Percentiles rank a stretch among this genome's conserved stretches.
phyloP scores from a whole-genome alignment of 805 yeast genomes.

The Candida rishiriensis region DNA sequence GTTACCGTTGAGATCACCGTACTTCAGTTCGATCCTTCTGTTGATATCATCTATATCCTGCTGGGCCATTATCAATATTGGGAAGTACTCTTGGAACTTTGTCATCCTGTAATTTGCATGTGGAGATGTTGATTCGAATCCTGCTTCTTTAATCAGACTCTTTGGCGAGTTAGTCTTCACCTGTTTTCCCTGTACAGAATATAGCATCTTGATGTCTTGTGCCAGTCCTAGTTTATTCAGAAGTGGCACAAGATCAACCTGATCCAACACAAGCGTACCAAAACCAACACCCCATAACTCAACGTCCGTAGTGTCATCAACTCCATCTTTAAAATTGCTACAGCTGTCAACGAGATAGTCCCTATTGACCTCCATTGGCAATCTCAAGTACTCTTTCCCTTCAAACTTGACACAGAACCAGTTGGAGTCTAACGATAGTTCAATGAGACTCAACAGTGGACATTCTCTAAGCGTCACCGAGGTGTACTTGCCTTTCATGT shows the following conservation, averaged over 20 bases:
- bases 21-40: not conserved
- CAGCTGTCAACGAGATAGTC: conserved; percentile 7
- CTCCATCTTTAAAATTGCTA: not conserved
- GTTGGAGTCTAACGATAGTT: conserved; percentile 3
- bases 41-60: conserved; percentile 18
- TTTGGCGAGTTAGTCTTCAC: conserved; percentile 22
- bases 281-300: conserved; percentile 24
- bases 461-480: conserved; percentile 21
- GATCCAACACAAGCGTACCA: conserved; percentile 12
- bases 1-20: no score
- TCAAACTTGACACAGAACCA: conserved; percentile 10
- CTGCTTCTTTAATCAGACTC: conserved; percentile 3
- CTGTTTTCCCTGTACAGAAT: conserved; percentile 20
- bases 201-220: conserved; percentile 12
- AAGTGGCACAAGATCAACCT: conserved; percentile 11
- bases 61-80: conserved; percentile 19
- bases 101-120: conserved; percentile 15
- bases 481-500: conserved; percentile 5
- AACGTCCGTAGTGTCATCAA: conserved; percentile 4
- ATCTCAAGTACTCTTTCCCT: conserved; percentile 7
- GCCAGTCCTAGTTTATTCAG: conserved; percentile 11
- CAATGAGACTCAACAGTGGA: conserved; percentile 14
- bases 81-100: conserved; percentile 26
- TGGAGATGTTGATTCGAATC: conserved; percentile 3
- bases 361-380: conserved; percentile 12